Evolutionary conservation across 2,329 filamentous ascomycete genomes (phyloP).

Genomic region (Fusarium illudens): DNA sequence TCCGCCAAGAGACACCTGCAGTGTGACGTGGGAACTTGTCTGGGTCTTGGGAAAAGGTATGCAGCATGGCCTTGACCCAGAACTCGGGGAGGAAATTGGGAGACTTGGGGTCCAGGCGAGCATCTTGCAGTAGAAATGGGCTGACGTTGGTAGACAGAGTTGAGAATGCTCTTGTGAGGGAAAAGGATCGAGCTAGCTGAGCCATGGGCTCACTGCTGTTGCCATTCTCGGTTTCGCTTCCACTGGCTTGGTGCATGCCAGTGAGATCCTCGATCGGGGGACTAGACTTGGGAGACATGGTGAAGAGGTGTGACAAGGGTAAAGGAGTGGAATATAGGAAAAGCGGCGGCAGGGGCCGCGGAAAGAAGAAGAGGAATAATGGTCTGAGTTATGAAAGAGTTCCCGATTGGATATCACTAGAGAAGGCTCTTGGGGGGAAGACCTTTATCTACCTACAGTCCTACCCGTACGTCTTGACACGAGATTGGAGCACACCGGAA

Average conservation of each 20-base stretch:
- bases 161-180: conserved; percentile 21
- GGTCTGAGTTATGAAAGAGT: neutral
- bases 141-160: neutral
- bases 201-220: conserved; percentile 9
- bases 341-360: neutral
- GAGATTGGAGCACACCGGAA: neutral
- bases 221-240: conserved; percentile 10
- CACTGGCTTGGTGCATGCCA: neutral
- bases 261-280: neutral
- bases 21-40: conserved; percentile 25
- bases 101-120: conserved; percentile 24
- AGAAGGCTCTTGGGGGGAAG: neutral
- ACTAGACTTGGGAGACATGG: neutral
- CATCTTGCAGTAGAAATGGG: conserved; percentile 18
- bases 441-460: neutral
- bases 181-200: conserved; percentile 27
- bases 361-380: neutral
- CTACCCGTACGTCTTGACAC: neutral
- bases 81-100: conserved; percentile 12
- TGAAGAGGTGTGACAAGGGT: neutral
- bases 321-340: neutral
- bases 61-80: conserved; percentile 20
- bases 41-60: conserved; percentile 30
- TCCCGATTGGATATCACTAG: neutral
- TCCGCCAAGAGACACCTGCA: conserved; percentile 22